Conservation (phyloP, 208 protist species). For the Crithidia bombi region DNA sequence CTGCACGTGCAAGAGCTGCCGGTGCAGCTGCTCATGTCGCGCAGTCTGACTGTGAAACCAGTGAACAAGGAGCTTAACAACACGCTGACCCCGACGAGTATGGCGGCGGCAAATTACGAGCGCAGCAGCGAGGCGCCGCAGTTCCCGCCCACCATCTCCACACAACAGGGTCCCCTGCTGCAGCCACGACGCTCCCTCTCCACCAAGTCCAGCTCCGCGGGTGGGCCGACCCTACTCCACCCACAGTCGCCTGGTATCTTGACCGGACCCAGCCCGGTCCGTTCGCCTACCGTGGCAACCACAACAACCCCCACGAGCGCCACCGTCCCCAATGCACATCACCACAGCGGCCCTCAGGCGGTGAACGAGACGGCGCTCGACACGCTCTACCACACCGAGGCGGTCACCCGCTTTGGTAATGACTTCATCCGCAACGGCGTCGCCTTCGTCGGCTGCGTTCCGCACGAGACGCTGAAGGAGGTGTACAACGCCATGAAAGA, state of each 20-base stretch:
- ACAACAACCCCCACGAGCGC: conserved; percentile 2
- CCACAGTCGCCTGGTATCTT: conserved; percentile 12
- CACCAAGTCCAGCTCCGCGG: not conserved
- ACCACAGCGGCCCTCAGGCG: not conserved
- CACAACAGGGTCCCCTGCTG: conserved; percentile 19
- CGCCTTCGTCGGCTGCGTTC: conserved; percentile 46
- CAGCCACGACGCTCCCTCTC: conserved; percentile 19
- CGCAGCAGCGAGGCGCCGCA: conserved; percentile 22
- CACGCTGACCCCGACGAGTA: conserved; percentile 4
- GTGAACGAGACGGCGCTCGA: conserved; percentile 42
- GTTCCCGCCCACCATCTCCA: not conserved
- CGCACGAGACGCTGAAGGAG: conserved; percentile 44
- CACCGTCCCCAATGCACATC: conserved; percentile 1
- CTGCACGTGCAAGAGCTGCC: conserved; percentile 62
- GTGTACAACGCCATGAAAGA: conserved; percentile 73
- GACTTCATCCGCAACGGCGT: conserved; percentile 86
- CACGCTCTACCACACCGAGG: conserved; percentile 58
- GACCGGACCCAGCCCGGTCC: not conserved
- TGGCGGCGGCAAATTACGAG: conserved; percentile 10
- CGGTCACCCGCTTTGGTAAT: conserved; percentile 72
- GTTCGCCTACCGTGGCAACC: not conserved
- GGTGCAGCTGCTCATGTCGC: conserved; percentile 43
- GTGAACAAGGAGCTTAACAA: conserved; percentile 26
- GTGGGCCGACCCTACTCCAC: conserved; percentile 16
- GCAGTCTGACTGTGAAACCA: conserved; percentile 41